These are phyloP conservation scores for Spathaspora hagerdaliae DNA, from an alignment of 805 yeast species.

Conservation along the genomic window DNA sequence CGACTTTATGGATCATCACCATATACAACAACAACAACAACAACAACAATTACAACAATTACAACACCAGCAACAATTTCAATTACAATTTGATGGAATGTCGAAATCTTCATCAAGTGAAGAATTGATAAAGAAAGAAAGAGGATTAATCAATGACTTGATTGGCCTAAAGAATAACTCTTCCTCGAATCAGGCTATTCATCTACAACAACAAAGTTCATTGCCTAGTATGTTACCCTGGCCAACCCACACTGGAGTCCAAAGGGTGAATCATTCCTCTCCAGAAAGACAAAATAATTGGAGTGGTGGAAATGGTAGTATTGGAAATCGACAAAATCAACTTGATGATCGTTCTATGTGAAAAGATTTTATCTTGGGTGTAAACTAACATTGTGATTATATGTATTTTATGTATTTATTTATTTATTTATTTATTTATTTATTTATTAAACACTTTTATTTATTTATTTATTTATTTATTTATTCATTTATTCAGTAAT, in stretches of 20 bases:
- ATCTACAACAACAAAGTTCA: not conserved
- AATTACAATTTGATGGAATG: no score
- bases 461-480: no score
- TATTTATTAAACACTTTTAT: no score
- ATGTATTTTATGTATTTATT: not conserved
- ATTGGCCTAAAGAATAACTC: conserved; percentile 8
- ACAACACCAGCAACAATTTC: not conserved
- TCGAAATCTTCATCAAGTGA: conserved; percentile 7
- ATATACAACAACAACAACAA: not conserved
- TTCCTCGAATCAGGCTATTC: not conserved
- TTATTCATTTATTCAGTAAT: no score
- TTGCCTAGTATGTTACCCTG: not conserved
- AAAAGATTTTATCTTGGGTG: no score
- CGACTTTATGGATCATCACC: conserved; percentile 10
- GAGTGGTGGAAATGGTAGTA: no score
- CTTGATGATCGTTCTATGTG: not conserved
- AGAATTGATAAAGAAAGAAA: conserved; percentile 26
- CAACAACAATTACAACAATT: not conserved
- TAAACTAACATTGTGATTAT: no score
- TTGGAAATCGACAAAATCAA: no score
- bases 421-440: no score
- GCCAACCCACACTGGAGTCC: not conserved
- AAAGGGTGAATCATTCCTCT: not conserved
- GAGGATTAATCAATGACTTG: conserved; percentile 26
- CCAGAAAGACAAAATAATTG: not conserved